Conservation (phyloP, 2,329 filamentous ascomycete species). For the Diplodia corticola region DNA sequence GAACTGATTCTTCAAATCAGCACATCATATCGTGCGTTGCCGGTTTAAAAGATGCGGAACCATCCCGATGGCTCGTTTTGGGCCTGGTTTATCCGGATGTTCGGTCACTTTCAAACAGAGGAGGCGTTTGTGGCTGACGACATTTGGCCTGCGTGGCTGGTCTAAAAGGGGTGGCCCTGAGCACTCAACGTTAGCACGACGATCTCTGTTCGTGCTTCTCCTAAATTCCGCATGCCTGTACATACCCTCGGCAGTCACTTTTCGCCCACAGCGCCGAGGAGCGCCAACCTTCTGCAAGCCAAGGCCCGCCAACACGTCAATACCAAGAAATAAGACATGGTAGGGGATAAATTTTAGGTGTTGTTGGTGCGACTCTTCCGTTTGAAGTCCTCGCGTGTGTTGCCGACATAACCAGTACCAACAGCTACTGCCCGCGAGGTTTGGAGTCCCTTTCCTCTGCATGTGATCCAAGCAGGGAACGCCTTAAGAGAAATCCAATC, state of each 20-base stretch:
- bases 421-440: too few relatives aligned
- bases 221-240: background rate
- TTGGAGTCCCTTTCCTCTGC: background rate
- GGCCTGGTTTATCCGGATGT: background rate
- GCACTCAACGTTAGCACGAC: background rate
- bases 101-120: background rate
- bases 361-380: too few relatives aligned
- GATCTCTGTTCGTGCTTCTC: background rate
- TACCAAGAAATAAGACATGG: background rate
- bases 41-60: background rate
- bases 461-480: too few relatives aligned
- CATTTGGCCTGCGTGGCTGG: background rate
- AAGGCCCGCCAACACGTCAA: background rate
- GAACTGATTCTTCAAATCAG: background rate
- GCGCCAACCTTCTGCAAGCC: background rate
- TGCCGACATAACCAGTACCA: too few relatives aligned
- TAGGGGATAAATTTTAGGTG: background rate
- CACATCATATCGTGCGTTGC: background rate
- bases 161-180: background rate
- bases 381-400: too few relatives aligned
- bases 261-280: background rate
- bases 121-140: background rate
- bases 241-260: constrained; percentile 1
- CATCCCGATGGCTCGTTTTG: background rate
- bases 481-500: too few relatives aligned